Conservation (phyloP, 192 early-diverging fungal species). For the Backusella sp. region DNA sequence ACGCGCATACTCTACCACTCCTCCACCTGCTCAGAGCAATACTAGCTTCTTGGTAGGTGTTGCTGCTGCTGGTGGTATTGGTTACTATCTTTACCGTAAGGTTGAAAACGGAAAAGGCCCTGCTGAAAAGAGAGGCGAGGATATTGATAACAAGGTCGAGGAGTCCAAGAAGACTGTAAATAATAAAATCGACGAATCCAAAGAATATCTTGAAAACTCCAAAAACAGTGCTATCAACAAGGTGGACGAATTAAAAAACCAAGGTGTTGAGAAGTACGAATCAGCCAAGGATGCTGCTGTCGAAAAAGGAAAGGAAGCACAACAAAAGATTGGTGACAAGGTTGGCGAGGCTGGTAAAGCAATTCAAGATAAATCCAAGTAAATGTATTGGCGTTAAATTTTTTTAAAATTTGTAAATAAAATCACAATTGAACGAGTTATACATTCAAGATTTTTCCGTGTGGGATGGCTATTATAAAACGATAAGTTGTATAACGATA, state of each 20-base stretch:
- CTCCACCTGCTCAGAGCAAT: background rate
- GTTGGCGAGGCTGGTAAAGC: conserved; percentile 10
- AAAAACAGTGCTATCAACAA: background rate
- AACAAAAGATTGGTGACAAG: conserved; percentile 1
- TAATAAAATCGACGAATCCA: conserved; percentile 2
- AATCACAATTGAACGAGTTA: background rate
- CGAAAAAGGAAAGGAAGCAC: conserved; percentile 7
- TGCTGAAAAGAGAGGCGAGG: background rate
- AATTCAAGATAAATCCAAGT: conserved; percentile 14
- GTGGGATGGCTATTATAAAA: no score
- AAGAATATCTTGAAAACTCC: background rate
- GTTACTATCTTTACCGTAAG: conserved; percentile 7
- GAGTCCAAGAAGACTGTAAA: background rate
- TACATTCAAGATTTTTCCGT: background rate
- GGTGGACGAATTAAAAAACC: background rate
- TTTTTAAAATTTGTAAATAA: conserved; percentile 9
- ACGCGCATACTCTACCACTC: conserved; percentile 13
- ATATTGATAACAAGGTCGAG: background rate
- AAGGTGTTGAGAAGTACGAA: background rate
- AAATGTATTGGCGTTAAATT: background rate
- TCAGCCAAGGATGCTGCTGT: conserved; percentile 4
- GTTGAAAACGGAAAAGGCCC: background rate
- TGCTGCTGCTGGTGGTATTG: conserved; percentile 1
- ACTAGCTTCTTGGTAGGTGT: background rate
- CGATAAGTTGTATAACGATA: no score